These are phyloP conservation scores for Stylosanthes scabra DNA, from an alignment of 331 rosid species.

Conservation along the genomic window DNA sequence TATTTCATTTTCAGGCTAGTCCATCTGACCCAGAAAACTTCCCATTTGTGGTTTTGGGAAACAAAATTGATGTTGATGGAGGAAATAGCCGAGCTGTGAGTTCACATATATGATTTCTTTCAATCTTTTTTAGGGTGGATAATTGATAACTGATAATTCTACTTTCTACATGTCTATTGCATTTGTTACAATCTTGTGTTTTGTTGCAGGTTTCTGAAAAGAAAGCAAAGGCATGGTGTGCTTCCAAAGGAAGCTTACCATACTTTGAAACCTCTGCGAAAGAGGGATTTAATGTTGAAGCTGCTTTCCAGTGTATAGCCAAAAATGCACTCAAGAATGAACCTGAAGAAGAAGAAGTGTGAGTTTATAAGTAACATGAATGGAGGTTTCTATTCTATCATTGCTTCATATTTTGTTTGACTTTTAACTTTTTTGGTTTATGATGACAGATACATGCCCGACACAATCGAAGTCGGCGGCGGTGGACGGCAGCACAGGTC, in stretches of 20 bases:
- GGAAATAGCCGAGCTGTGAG: constrained; percentile 95
- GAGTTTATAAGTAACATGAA: constrained; percentile 41
- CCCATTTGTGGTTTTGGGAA: constrained; percentile 95
- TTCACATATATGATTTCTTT: neutral
- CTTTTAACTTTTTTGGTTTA: constrained; percentile 21
- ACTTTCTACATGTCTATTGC: constrained; percentile 1
- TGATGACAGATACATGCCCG: constrained; percentile 78
- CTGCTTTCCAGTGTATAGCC: constrained; percentile 91
- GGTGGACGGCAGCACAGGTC: constrained; percentile 88
- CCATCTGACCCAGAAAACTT: constrained; percentile 97
- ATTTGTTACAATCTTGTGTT: constrained; percentile 2
- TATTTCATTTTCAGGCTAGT: constrained; percentile 74
- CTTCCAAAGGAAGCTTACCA: constrained; percentile 95
- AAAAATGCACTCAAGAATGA: constrained; percentile 96
- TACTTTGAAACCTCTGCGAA: constrained; percentile 97
- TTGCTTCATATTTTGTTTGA: constrained; percentile 21
- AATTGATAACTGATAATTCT: neutral
- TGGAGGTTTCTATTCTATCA: neutral
- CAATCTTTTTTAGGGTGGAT: constrained; percentile 3
- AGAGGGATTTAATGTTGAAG: constrained; percentile 94
- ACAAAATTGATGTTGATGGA: constrained; percentile 93
- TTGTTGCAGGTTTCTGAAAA: constrained; percentile 81
- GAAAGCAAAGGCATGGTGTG: constrained; percentile 99
- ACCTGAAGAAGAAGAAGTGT: constrained; percentile 98
- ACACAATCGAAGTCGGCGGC: constrained; percentile 74